Conservation (phyloP, 129 eudicot genomes). For the Chrysanthemum seticuspe region DNA sequence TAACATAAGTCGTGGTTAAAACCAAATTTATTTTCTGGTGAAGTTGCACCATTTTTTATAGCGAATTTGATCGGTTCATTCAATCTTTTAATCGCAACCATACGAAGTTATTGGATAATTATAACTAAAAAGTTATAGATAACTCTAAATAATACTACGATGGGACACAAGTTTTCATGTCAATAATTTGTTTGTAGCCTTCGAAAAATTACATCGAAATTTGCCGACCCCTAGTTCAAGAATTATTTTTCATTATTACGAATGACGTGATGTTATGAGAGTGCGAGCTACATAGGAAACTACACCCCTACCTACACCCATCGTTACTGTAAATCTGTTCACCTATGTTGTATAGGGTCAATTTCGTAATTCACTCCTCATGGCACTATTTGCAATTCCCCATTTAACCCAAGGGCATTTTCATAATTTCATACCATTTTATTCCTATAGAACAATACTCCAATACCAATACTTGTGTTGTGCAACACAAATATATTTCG, state of each 20-base stretch:
- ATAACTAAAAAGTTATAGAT: no score
- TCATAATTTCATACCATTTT: slow-evolving; percentile 1
- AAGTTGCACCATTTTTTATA: no score
- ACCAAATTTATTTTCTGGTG: no score
- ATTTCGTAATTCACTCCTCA: not conserved
- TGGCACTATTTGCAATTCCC: not conserved
- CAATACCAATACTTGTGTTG: slow-evolving; percentile 14
- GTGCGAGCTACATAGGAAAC: slow-evolving; percentile 22
- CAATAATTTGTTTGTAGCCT: no score
- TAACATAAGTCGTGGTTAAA: no score
- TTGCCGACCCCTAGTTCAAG: no score
- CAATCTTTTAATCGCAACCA: no score
- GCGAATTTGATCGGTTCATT: no score
- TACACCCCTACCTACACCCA: slow-evolving; percentile 20
- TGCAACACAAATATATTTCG: slow-evolving; percentile 14
- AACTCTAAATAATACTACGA: no score
- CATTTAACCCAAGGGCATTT: not conserved
- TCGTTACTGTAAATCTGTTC: slow-evolving; percentile 11
- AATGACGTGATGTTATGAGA: slow-evolving; percentile 14
- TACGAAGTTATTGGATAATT: no score
- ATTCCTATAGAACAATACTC: slow-evolving; percentile 26
- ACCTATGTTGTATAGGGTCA: slow-evolving; percentile 19
- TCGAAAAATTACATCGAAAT: no score
- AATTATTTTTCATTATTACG: not conserved
- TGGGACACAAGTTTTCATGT: no score